A percentile compares a stretch with the other conserved stretches of the same genome.
These are phyloP conservation scores for Metschnikowia corniflorae DNA, from an alignment of 805 yeast genomes.

Conservation along the genomic window DNA sequence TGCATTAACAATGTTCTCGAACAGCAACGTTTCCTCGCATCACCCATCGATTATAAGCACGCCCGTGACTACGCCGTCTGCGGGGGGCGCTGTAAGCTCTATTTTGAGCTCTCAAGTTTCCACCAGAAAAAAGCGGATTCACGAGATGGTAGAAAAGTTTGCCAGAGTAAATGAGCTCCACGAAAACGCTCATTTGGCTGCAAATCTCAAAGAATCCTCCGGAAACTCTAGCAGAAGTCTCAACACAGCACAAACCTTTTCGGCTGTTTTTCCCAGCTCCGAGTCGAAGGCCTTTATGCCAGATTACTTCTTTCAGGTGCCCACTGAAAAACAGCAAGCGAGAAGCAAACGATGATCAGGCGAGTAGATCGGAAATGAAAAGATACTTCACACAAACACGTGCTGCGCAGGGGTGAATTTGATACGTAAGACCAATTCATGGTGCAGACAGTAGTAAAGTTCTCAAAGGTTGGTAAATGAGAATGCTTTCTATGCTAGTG, in stretches of 20 bases:
- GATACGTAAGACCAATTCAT: too few relatives aligned
- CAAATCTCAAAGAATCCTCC: conserved; percentile 7
- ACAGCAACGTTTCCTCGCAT: conserved; percentile 7
- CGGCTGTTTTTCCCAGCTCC: conserved; percentile 14
- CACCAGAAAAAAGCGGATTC: conserved; percentile 35
- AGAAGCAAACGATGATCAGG: conserved; percentile 26
- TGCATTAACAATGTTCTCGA: conserved; percentile 40
- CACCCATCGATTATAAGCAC: conserved; percentile 25
- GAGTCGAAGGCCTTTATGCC: conserved; percentile 19
- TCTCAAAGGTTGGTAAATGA: too few relatives aligned
- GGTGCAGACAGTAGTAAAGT: too few relatives aligned
- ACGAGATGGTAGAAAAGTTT: conserved; percentile 41
- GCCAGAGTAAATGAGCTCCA: conserved; percentile 35
- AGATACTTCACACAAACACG: too few relatives aligned
- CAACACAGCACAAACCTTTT: conserved; percentile 7
- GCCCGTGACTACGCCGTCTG: conserved; percentile 12
- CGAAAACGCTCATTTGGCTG: conserved; percentile 12
- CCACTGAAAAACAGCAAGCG: conserved; percentile 21
- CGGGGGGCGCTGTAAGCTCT: conserved; percentile 3
- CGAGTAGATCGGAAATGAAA: too few relatives aligned
- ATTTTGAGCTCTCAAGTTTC: conserved; percentile 27
- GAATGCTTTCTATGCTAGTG: too few relatives aligned
- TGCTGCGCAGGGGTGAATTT: too few relatives aligned
- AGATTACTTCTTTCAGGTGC: conserved; percentile 17
- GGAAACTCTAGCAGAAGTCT: conserved; percentile 6